These are phyloP conservation scores for Diplodia scrobiculata DNA, from an alignment of 2,329 filamentous ascomycete species.

Conservation along the genomic window DNA sequence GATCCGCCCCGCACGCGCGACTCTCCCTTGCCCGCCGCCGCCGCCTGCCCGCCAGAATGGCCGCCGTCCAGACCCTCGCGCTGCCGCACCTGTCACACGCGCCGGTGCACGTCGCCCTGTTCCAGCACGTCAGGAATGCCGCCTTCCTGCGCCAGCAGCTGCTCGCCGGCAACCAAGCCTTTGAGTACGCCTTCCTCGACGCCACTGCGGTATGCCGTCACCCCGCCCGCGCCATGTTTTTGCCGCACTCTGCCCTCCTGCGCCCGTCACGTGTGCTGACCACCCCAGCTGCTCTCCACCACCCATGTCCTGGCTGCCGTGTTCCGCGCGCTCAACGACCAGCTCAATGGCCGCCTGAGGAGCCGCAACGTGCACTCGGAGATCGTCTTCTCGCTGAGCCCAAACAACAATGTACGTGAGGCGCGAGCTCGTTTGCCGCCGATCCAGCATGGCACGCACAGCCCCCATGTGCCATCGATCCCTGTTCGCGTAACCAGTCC, in stretches of 20 bases:
- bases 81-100: slow-evolving; percentile 76
- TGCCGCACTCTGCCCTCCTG: neutral
- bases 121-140: slow-evolving; percentile 75
- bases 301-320: slow-evolving; percentile 73
- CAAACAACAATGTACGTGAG: slow-evolving; percentile 73
- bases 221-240: neutral
- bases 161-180: slow-evolving; percentile 77
- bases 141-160: slow-evolving; percentile 79
- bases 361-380: slow-evolving; percentile 89
- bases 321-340: slow-evolving; percentile 73
- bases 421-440: neutral
- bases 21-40: neutral
- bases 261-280: slow-evolving; percentile 9
- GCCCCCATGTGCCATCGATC: slow-evolving; percentile 7
- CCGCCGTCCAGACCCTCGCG: slow-evolving; percentile 64
- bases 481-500: slow-evolving; percentile 8
- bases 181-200: slow-evolving; percentile 93
- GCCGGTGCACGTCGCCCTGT: slow-evolving; percentile 72
- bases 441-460: slow-evolving; percentile 8
- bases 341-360: slow-evolving; percentile 63
- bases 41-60: slow-evolving; percentile 43
- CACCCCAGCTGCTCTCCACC: slow-evolving; percentile 66
- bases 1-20: neutral
- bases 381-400: slow-evolving; percentile 76
- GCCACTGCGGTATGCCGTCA: slow-evolving; percentile 65